Evolutionary conservation across 2,329 filamentous ascomycete species (phyloP).

Genomic region (Blastomyces emzantsi): DNA sequence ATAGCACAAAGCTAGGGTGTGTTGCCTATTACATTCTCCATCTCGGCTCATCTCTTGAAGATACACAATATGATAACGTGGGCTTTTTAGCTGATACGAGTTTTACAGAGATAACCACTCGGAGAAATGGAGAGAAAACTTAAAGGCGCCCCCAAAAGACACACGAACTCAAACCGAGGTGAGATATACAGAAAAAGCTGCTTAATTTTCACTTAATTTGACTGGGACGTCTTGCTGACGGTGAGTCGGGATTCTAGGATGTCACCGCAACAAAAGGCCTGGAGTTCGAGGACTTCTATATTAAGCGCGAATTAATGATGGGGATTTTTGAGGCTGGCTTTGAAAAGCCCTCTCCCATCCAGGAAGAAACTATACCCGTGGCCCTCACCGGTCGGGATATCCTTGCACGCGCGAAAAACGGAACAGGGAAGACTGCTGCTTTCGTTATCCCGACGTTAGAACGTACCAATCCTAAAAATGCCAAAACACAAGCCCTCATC

Average conservation of each 20-base stretch:
- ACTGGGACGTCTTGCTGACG: background rate
- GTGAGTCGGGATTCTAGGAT: constrained; percentile 52
- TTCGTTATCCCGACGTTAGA: constrained; percentile 95
- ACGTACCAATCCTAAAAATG: constrained; percentile 91
- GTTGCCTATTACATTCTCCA: background rate
- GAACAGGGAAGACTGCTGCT: constrained; percentile 95
- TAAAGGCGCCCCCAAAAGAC: constrained; percentile 42
- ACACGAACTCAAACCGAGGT: constrained; percentile 44
- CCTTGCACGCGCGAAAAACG: constrained; percentile 93
- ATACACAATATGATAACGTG: constrained; percentile 10
- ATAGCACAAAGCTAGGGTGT: constrained; percentile 14
- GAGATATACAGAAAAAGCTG: constrained; percentile 15
- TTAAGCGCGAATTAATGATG: constrained; percentile 95
- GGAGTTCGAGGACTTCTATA: constrained; percentile 93
- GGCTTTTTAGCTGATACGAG: constrained; percentile 4
- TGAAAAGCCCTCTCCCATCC: constrained; percentile 96
- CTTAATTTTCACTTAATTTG: background rate
- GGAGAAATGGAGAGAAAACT: constrained; percentile 38
- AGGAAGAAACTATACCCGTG: constrained; percentile 98
- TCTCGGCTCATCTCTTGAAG: background rate
- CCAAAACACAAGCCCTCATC: constrained; percentile 93
- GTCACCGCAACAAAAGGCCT: constrained; percentile 96
- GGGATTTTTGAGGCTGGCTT: constrained; percentile 99
- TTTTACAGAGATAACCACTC: constrained; percentile 29
- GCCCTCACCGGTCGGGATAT: constrained; percentile 92